Base-by-base conservation (phyloP, 441 rosid genomes). In the Pelargonium cotyledonis region DNA sequence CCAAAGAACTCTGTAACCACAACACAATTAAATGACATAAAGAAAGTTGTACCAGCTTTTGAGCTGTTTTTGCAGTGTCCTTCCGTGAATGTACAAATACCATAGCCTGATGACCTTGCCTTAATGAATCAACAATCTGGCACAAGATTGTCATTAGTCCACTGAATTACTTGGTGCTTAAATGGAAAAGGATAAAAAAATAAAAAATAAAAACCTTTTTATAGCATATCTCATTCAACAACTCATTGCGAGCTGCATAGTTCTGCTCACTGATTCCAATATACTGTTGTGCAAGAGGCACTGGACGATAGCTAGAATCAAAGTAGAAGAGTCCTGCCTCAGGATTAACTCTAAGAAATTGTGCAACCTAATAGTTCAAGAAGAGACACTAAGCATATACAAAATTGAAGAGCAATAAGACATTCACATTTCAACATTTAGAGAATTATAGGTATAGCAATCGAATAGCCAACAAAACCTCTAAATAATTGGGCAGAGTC, bases 281-380 rank as follows among this genome's bases (percentile, higher is more conserved):
- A 79, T 95, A 95, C 72, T 95, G 97, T 72, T 95, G 99, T 40
- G 97, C 97, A 72, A 95, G 91, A 75, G 99, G 97, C 76, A 95
- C 96, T 12, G 97, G 99, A 66, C 99, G 97, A 82, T 91, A 95
- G 81, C 97, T 95, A 70, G 99, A 85, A 84, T 95, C 99, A 79
- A 95, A 95, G 88, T 81, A 91, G 82, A 91, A 95, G 69, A 95
- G 95, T 74, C 99, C 99, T 63, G 84, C 73, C 80, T 91, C 96
- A 63, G 90, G 86, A 79, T 89, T 95, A 71, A 95, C 99, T 80
- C 97, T 89, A 51, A 95, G 81, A 85, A 95, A 95, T 78, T 95
- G 97, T 70, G 95, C 99, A 85, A 95, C 99, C 99, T 95, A 76
- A 44, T 65, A 66, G 76, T 73, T 63, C 60, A 77, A 68, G 69